Base-by-base conservation (phyloP, 2,329 filamentous ascomycete genomes). In the Penicillium sp. region DNA sequence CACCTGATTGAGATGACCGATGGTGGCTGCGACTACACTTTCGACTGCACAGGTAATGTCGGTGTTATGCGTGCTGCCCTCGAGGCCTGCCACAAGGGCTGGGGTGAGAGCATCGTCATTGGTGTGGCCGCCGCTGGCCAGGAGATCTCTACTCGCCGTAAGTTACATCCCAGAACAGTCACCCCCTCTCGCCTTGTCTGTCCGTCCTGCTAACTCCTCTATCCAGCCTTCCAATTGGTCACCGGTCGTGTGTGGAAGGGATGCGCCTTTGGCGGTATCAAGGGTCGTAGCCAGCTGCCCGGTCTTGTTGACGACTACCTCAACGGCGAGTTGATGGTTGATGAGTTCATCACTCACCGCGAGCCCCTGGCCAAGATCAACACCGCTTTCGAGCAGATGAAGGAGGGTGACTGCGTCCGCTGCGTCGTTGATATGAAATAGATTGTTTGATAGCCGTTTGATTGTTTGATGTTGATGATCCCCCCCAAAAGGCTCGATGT, bases 11-110 rank as follows among this genome's bases (percentile, higher is more conserved):
- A 97, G 78, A 92, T 97, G 89, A 99, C 94, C 1, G 94, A 97
- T 69, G 94, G 94, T 63, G 94, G 94, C 48, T 96, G 92, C 74
- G 94, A 99, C 81, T 97, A 97, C 82, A 99, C 94, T 46, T 99
- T 99, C 73, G 94, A 99, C 81, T 97, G 94, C 83, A 99, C 94
- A 6, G 94, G 94, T 56, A 97, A 97, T 71, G 92, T 97, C 49
- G 85, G 87, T 65, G 94, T 99, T 52, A 99, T 96, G 94, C 85
- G 94, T 60, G 89, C 91, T 49, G 94, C 94, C 36, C 86, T 99
- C 56, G 93, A 99, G 81, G 92, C 94, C 45, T 97, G 92, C 82
- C 94, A 99, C 83, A 99, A 99, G 86, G 94, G 94, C 45, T 99
- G 94, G 94, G 94, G 94, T 69, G 86, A 97, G 83, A 95, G 90